A percentile compares a stretch with the other conserved stretches of the same genome.
Conservation (phyloP, 768 basidiomycete species). For the Phylloporus rhodoxanthus region DNA sequence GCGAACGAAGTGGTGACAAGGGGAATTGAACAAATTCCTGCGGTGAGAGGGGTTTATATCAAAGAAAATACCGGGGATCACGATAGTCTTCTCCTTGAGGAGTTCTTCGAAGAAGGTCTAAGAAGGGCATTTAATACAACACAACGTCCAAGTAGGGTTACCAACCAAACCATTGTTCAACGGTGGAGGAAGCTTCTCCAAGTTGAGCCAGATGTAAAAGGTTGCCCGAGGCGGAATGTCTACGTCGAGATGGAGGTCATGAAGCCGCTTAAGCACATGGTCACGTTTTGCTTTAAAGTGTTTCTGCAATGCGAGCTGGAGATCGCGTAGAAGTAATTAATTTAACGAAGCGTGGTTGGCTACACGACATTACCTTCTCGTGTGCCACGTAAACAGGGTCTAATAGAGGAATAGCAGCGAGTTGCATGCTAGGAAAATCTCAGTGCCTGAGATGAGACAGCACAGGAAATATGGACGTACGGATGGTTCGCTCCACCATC, state of each 20-base stretch:
- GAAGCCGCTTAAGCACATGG: slow-evolving; percentile 78
- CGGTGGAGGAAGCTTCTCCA: slow-evolving; percentile 72
- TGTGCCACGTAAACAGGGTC: slow-evolving; percentile 59
- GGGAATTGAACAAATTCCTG: slow-evolving; percentile 83
- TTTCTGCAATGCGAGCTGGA: slow-evolving; percentile 70
- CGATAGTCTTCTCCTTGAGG: slow-evolving; percentile 84
- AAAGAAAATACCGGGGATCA: slow-evolving; percentile 89
- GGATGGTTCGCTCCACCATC: slow-evolving; percentile 95
- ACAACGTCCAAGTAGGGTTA: slow-evolving; percentile 5
- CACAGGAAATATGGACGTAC: slow-evolving; percentile 38
- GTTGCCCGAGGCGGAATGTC: slow-evolving; percentile 72
- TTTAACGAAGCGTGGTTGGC: background rate
- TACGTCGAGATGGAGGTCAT: slow-evolving; percentile 72
- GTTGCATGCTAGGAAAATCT: slow-evolving; percentile 55
- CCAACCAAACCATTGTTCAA: slow-evolving; percentile 81
- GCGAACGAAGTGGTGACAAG: slow-evolving; percentile 86
- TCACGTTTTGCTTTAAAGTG: slow-evolving; percentile 92
- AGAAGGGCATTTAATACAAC: slow-evolving; percentile 1
- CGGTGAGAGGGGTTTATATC: slow-evolving; percentile 75
- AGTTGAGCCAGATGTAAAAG: slow-evolving; percentile 93
- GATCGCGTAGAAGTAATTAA: background rate
- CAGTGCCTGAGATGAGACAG: background rate
- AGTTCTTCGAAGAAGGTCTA: slow-evolving; percentile 93
- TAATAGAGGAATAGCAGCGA: slow-evolving; percentile 81
- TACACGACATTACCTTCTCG: slow-evolving; percentile 52